Conservation (phyloP, 2,329 filamentous ascomycete species). For the Fusarium cicatricum region DNA sequence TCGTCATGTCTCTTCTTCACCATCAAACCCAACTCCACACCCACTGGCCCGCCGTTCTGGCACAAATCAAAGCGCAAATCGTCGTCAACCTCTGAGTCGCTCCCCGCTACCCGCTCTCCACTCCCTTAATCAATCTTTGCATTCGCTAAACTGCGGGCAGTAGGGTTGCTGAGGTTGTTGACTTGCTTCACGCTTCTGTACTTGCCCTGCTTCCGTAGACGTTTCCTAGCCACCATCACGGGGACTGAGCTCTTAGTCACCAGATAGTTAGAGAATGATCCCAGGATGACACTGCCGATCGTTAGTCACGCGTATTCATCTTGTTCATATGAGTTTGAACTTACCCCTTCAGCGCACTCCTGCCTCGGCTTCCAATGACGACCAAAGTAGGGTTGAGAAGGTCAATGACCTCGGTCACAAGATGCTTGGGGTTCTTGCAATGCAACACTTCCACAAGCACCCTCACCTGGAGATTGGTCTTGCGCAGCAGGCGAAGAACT, state of each 20-base stretch:
- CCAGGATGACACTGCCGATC: slow-evolving; percentile 80
- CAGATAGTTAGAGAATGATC: slow-evolving; percentile 96
- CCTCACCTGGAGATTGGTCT: slow-evolving; percentile 90
- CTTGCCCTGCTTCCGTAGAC: slow-evolving; percentile 85
- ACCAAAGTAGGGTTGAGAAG: slow-evolving; percentile 90
- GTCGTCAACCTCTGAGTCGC: background rate
- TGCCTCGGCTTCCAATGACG: slow-evolving; percentile 88
- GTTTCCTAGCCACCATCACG: slow-evolving; percentile 96
- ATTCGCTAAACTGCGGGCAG: slow-evolving; percentile 70
- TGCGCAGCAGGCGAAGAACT: slow-evolving; percentile 85
- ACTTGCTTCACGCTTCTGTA: slow-evolving; percentile 78
- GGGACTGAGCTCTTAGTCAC: slow-evolving; percentile 96
- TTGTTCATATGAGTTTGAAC: slow-evolving; percentile 44
- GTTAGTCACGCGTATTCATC: slow-evolving; percentile 42
- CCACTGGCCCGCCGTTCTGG: background rate
- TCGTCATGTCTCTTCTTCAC: background rate
- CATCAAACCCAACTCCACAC: background rate
- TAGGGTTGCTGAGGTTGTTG: slow-evolving; percentile 81
- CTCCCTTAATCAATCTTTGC: slow-evolving; percentile 76
- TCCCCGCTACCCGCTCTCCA: background rate
- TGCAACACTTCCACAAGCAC: slow-evolving; percentile 97
- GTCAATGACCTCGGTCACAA: slow-evolving; percentile 98
- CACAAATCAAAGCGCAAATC: background rate
- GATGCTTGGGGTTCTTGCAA: slow-evolving; percentile 96
- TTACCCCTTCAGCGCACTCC: slow-evolving; percentile 92